Evolutionary conservation across 73 alveolate species (phyloP).

Genomic region (Loxodes magnus): DNA sequence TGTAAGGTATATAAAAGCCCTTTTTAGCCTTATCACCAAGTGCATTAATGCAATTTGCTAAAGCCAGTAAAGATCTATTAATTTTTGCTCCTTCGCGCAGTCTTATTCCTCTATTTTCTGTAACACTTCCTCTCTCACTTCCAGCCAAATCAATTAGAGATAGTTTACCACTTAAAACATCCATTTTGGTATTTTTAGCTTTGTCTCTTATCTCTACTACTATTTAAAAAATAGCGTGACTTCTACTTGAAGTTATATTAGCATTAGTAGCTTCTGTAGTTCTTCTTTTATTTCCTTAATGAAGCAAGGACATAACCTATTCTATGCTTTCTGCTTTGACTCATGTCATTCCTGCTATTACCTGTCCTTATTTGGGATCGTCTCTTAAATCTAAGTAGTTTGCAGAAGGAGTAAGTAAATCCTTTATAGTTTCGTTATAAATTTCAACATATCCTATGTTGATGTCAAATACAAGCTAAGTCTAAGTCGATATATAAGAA

Average conservation of each 20-base stretch:
- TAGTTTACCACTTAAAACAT: slow-evolving; percentile 48
- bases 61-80: slow-evolving; percentile 65
- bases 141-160: slow-evolving; percentile 83
- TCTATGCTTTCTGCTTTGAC: slow-evolving; percentile 56
- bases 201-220: slow-evolving; percentile 31
- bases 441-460: slow-evolving; percentile 77
- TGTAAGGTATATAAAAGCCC: slow-evolving; percentile 73
- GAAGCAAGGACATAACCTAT: slow-evolving; percentile 54
- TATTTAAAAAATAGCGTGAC: slow-evolving; percentile 65
- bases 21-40: slow-evolving; percentile 61
- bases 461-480: slow-evolving; percentile 45
- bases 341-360: slow-evolving; percentile 81
- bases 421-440: slow-evolving; percentile 90
- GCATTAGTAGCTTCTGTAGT: slow-evolving; percentile 77
- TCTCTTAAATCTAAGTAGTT: slow-evolving; percentile 83
- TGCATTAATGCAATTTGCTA: slow-evolving; percentile 81
- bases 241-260: slow-evolving; percentile 51
- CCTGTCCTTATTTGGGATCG: slow-evolving; percentile 81
- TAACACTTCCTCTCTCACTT: slow-evolving; percentile 76
- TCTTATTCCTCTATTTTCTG: slow-evolving; percentile 70
- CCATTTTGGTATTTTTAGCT: slow-evolving; percentile 37
- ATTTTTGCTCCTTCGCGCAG: slow-evolving; percentile 88
- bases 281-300: slow-evolving; percentile 54
- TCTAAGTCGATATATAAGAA: slow-evolving; percentile 37
- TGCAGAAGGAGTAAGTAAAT: slow-evolving; percentile 56